Base-by-base conservation (phyloP, 371 early-diverging fungal species). In the Nematocida sp. region DNA sequence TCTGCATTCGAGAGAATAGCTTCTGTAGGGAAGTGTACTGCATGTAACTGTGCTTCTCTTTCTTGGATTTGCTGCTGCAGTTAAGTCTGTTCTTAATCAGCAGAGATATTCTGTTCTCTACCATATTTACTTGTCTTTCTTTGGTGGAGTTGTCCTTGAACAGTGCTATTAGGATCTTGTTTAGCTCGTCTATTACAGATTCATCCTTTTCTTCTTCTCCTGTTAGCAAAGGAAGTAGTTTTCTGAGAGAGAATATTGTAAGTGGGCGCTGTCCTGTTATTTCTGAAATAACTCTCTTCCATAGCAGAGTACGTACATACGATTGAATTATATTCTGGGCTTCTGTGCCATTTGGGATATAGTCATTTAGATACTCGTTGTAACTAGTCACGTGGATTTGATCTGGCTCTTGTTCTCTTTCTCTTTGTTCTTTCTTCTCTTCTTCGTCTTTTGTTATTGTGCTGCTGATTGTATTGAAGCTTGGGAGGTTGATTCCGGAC, bases 21-120 rank as follows among this genome's bases (percentile, higher is more conserved):
- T 91, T 89, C 79, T 96, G 94, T 61, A 90, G 84, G 21, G 84
- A 83, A 46, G 86, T 87, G 31, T 88, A 84, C 47, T 78, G 41
- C 2, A 85, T 84, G 82, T 65, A 74, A 19, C 79, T 63, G 49
- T 53, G 27, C 27, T 23, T 67, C 34, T 35, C 76, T 9, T 53
- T 43, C 19, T 31, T 31, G 81, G 84, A 55, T 86, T 88, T 58
- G 78, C 93, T 93, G 35, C 93, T 92, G 41, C 96, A 82, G 9
- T 91, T 87, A 58, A 94, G 90, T 53, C 90, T 90, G 82, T 99
- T 99, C 75, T 91, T 89, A 37, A 96, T 88, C 23, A 99, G 87
- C 19, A 96, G 85, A 11, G 94, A 90, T 67, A 96, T 94, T 80
- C 94, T 94, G 63, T 90, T 88, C 77, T 97, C 95, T 1, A 95